phyloP scores from a whole-genome alignment of 208 protist species.

The Blastocrithidia nonstop region DNA sequence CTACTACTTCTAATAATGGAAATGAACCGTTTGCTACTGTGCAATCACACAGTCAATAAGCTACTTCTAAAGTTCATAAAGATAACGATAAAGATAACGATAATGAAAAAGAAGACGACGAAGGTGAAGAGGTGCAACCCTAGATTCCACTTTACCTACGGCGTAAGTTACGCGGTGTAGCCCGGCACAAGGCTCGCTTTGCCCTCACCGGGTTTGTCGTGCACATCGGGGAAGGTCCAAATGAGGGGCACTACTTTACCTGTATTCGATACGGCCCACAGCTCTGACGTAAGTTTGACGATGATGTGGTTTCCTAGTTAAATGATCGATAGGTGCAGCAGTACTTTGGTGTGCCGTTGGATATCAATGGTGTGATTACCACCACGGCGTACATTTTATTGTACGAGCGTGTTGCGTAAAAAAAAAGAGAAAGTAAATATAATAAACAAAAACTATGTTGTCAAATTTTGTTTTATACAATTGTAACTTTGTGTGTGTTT shows the following conservation, averaged over 20 bases:
- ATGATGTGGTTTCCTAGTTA: conserved; percentile 60
- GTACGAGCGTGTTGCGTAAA: conserved; percentile 71
- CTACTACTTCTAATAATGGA: background rate
- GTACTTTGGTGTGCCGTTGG: conserved; percentile 65
- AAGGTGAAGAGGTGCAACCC: background rate
- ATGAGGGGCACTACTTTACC: conserved; percentile 84
- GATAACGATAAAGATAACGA: background rate
- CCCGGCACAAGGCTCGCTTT: conserved; percentile 64
- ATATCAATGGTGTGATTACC: conserved; percentile 32
- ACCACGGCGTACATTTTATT: conserved; percentile 80
- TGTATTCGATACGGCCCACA: conserved; percentile 59
- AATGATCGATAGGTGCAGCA: conserved; percentile 69
- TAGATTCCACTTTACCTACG: conserved; percentile 7
- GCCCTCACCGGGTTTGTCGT: conserved; percentile 79
- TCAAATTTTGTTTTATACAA: too few species aligned
- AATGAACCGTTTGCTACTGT: background rate
- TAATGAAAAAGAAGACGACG: conserved; percentile 4
- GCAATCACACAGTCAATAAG: background rate
- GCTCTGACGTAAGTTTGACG: conserved; percentile 83
- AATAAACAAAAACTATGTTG: background rate
- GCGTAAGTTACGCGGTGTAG: conserved; percentile 30
- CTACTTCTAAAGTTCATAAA: conserved; percentile 1
- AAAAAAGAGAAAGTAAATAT: too few species aligned
- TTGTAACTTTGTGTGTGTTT: too few species aligned
- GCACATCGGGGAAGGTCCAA: conserved; percentile 68